Conservation (phyloP, 805 yeast genomes). For the Candida sphagnicola region DNA sequence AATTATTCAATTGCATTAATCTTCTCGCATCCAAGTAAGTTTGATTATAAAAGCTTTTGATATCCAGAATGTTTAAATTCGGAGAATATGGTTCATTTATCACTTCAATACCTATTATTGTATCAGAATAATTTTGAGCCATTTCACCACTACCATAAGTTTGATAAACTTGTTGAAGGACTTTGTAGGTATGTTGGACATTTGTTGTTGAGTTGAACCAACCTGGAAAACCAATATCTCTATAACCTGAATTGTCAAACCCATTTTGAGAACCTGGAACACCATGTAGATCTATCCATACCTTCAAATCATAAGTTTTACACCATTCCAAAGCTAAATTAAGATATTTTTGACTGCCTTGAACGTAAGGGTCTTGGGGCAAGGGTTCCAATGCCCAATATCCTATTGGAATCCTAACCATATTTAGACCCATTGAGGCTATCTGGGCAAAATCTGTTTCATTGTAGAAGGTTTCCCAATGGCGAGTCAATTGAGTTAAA, state of each 20-base stretch:
- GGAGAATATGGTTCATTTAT: conserved; percentile 39
- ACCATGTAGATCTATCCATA: conserved; percentile 77
- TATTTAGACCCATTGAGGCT: conserved; percentile 51
- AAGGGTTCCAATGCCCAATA: conserved; percentile 68
- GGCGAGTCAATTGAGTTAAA: conserved; percentile 36
- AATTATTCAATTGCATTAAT: conserved; percentile 29
- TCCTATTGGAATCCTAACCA: conserved; percentile 75
- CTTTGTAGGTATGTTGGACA: conserved; percentile 26
- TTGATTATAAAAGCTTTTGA: conserved; percentile 24
- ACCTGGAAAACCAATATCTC: conserved; percentile 40
- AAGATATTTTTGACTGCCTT: conserved; percentile 62
- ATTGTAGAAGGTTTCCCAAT: conserved; percentile 57
- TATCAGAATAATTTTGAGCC: conserved; percentile 21
- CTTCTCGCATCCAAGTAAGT: conserved; percentile 31
- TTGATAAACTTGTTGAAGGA: conserved; percentile 27
- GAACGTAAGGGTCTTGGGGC: conserved; percentile 57
- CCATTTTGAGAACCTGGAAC: conserved; percentile 86
- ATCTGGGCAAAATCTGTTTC: conserved; percentile 56
- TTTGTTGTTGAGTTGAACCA: conserved; percentile 29
- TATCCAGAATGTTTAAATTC: conserved; percentile 14
- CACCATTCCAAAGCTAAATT: conserved; percentile 70
- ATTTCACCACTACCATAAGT: conserved; percentile 31
- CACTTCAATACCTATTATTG: conserved; percentile 36
- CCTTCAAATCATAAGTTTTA: conserved; percentile 52
- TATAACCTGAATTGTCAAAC: conserved; percentile 73